Conservation (phyloP, 371 early-diverging fungal species). For the Mucor circinelloides region DNA sequence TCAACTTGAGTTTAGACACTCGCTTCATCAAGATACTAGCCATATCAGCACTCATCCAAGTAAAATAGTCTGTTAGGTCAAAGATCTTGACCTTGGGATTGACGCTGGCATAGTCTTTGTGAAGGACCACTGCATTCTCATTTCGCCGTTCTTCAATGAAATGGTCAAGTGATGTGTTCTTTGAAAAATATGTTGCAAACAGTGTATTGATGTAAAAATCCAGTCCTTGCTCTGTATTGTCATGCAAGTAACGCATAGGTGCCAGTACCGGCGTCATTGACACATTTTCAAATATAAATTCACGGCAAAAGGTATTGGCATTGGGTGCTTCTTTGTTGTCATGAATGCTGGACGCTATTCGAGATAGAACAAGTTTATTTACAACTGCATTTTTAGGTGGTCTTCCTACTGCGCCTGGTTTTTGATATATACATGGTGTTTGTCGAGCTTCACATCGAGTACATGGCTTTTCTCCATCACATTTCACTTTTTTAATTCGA, state of each 20-base stretch:
- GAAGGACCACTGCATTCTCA: background rate
- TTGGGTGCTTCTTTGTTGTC: background rate
- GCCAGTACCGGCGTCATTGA: constrained; percentile 3
- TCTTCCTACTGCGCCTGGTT: constrained; percentile 29
- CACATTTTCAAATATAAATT: constrained; percentile 27
- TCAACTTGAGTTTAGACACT: constrained; percentile 11
- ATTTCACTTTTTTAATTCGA: constrained; percentile 31
- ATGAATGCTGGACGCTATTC: background rate
- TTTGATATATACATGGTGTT: constrained; percentile 22
- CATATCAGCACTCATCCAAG: constrained; percentile 21
- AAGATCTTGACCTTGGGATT: constrained; percentile 9
- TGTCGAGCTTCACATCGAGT: constrained; percentile 17
- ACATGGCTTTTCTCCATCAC: constrained; percentile 32
- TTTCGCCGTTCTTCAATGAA: background rate
- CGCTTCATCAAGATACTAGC: constrained; percentile 14
- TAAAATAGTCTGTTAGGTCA: constrained; percentile 22
- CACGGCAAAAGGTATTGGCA: constrained; percentile 4
- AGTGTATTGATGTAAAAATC: constrained; percentile 12
- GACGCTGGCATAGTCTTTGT: background rate
- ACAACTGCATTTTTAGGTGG: constrained; percentile 41
- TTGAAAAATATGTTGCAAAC: constrained; percentile 6
- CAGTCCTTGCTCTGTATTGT: background rate
- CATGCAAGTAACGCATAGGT: constrained; percentile 9
- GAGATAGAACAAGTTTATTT: constrained; percentile 27
- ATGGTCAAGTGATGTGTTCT: background rate